Evolutionary conservation across 176 grass and related monocot genomes (phyloP).

Genomic region (Phyllostachys edulis): DNA sequence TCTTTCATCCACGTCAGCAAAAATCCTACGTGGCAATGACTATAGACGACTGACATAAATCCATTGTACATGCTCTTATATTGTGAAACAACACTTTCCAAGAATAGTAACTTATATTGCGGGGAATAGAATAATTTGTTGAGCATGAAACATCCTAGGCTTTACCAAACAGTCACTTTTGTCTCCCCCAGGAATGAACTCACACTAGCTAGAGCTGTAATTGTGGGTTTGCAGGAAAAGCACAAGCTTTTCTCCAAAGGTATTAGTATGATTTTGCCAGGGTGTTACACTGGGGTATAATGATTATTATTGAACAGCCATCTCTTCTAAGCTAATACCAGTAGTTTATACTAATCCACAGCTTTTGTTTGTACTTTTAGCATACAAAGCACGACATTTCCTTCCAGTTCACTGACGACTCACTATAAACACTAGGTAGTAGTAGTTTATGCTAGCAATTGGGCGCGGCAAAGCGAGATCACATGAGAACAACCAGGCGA

Average conservation of each 20-base stretch:
- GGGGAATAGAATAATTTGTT: neutral
- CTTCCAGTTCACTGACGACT: neutral
- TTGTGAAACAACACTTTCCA: fast-evolving
- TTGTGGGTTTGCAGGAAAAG: neutral
- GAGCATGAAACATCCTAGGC: neutral
- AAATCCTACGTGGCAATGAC: too few relatives aligned
- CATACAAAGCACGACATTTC: neutral
- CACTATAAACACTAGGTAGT: neutral
- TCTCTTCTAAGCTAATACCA: neutral
- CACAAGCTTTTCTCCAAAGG: neutral
- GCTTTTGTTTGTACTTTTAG: constrained; percentile 6
- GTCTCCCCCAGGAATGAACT: neutral
- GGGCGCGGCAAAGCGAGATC: constrained; percentile 15
- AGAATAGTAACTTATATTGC: too few relatives aligned
- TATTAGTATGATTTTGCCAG: constrained; percentile 2
- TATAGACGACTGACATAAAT: too few relatives aligned
- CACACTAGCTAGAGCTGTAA: neutral
- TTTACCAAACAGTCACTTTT: constrained; percentile 1
- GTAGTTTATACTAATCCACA: neutral
- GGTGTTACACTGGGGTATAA: neutral
- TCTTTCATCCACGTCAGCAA: too few relatives aligned
- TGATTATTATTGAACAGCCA: neutral
- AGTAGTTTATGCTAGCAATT: neutral
- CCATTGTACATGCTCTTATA: too few relatives aligned
- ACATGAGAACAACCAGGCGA: neutral